Conservation (phyloP, 2,329 filamentous ascomycete genomes). For the Nigrospora osmanthi region DNA sequence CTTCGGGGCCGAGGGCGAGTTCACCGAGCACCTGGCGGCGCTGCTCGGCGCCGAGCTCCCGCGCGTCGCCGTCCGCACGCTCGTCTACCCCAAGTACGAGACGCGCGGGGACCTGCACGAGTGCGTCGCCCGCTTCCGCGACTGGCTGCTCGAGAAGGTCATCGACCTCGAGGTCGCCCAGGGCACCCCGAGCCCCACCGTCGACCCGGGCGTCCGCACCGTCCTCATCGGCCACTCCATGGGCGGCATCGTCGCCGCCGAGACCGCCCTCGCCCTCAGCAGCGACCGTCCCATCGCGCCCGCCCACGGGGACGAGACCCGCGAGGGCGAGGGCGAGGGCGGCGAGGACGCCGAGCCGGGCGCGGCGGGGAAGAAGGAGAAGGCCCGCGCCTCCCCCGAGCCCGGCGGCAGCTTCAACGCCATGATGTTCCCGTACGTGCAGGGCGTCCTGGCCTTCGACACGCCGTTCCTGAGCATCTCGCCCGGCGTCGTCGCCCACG, state of each 20-base stretch:
- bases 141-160: constrained; percentile 84
- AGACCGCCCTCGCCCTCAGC: constrained; percentile 68
- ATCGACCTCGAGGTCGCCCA: constrained; percentile 89
- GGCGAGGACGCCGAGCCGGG: constrained; percentile 27
- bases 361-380: neutral
- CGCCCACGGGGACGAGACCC: constrained; percentile 19
- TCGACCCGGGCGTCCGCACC: constrained; percentile 21
- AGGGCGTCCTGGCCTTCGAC: constrained; percentile 86
- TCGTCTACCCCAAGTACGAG: constrained; percentile 76
- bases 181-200: constrained; percentile 27
- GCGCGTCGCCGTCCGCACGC: constrained; percentile 55
- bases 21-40: constrained; percentile 63
- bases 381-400: constrained; percentile 5
- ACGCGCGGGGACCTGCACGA: constrained; percentile 69
- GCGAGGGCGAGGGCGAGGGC: constrained; percentile 20
- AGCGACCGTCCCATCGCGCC: constrained; percentile 43
- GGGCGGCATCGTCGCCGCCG: constrained; percentile 91
- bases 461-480: constrained; percentile 84
- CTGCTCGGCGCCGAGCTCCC: constrained; percentile 60
- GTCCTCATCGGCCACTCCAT: constrained; percentile 30
- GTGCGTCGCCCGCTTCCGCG: constrained; percentile 65
- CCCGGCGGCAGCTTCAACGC: constrained; percentile 34
- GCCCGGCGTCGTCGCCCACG: constrained; percentile 75
- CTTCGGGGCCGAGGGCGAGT: constrained; percentile 57
- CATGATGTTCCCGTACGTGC: constrained; percentile 90